Percentiles rank a stretch among this genome's conserved stretches.
Conservation (phyloP, 2,329 filamentous ascomycete genomes). For the Scytalidium lignicola region DNA sequence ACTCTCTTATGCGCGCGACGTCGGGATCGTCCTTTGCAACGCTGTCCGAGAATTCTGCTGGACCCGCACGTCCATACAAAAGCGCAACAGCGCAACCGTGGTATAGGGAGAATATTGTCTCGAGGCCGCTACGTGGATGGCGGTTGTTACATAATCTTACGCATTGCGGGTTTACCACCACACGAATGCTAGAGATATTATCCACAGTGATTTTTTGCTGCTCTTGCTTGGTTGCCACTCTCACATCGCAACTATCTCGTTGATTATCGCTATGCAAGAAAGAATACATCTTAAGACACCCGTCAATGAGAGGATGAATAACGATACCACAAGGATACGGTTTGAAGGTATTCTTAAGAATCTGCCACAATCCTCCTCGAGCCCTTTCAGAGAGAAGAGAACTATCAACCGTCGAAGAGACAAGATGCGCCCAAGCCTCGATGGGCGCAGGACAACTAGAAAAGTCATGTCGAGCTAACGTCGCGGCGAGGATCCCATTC, state of each 20-base stretch:
- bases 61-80: not conserved
- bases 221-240: not conserved
- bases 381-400: not conserved
- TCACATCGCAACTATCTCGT: not conserved
- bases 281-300: not conserved
- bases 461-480: not conserved
- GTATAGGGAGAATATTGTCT: not conserved
- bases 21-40: not conserved
- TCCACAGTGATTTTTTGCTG: not conserved
- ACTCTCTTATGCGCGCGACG: not conserved
- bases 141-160: not conserved
- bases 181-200: not conserved
- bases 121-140: not conserved
- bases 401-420: not conserved
- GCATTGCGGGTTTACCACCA: not conserved
- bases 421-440: not conserved
- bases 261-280: not conserved
- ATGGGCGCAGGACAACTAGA: not conserved
- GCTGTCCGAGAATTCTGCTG: not conserved
- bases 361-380: not conserved
- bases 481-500: not conserved
- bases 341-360: not conserved
- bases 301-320: not conserved
- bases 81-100: not conserved
- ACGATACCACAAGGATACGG: not conserved